Evolutionary conservation across 139 green algal genomes (phyloP), one percentile per base, ranked within the genome.

Genomic region (Axilococcus clingmanii): DNA sequence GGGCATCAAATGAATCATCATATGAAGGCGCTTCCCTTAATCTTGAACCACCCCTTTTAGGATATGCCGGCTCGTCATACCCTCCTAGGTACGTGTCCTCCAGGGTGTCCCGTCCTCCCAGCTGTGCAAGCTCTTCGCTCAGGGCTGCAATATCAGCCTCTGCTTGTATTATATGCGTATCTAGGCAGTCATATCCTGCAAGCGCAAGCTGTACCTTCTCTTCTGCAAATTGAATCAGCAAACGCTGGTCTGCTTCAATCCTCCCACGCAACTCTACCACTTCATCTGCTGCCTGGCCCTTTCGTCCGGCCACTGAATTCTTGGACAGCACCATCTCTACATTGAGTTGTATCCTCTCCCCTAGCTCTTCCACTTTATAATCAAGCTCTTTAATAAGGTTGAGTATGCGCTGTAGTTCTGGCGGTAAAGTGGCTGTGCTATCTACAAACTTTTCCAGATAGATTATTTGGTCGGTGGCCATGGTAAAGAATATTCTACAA

Each of bases 371-470:
- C 4, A 50, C 65, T 6, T 68, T 65, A 15, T 84, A 76, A 33
- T 91, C 82, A 19, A 91, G 53, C 8, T 80, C 71, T 36, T 74
- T 74, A 34, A 93, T 89, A 14, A 67, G 85, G 46, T 72, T 78
- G 0, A 94, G 54, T 7, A 85, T 65, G 23, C 84, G 70, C 20
- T 73, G 59, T 16, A 93, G 61, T 43, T 93, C 83, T 0, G 72
- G 44, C 0, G 83, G 83, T 32, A 89, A 55, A 2, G 43, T 34
- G 0, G 40, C 48, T 5, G 75, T 82, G 29, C 55, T 69, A 46
- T 89, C 81, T 17, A 89, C 63, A 47, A 75, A 89, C 12, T 65
- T 78, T 40, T 89, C 81, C 20, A 89, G 53, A 47, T 79, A 85
- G 9, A 82, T 48, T n/a, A 85, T 60, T 34, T 70, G 74, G 38